Evolutionary conservation across 1,139 yeast species (phyloP).

Genomic region (Blastobotrys malaysiensis): DNA sequence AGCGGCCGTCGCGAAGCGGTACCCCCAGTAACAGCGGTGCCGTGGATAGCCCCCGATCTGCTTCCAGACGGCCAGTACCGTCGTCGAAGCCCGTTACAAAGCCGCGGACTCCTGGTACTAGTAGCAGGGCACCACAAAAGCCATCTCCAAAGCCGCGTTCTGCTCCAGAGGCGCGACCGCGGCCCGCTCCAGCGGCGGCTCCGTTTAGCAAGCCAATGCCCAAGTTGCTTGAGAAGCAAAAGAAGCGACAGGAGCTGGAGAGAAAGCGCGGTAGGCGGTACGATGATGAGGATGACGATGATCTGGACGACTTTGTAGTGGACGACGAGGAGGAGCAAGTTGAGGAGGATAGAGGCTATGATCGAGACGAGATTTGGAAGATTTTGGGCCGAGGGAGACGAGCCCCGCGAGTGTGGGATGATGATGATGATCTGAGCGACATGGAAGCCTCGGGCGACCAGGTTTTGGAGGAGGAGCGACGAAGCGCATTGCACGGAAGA

Average conservation of each 20-base stretch:
- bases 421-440: slow-evolving; percentile 60
- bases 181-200: slow-evolving; percentile 12
- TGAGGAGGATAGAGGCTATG: slow-evolving; percentile 44
- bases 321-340: slow-evolving; percentile 33
- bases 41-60: too few relatives aligned
- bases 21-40: background rate
- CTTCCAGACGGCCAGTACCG: too few relatives aligned
- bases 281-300: slow-evolving; percentile 28
- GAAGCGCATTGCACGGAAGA: slow-evolving; percentile 56
- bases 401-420: slow-evolving; percentile 38
- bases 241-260: slow-evolving; percentile 4
- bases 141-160: background rate
- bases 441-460: slow-evolving; percentile 96
- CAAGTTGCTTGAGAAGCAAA: slow-evolving; percentile 3
- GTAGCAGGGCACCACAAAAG: background rate
- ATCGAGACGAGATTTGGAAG: slow-evolving; percentile 85
- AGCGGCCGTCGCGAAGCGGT: background rate
- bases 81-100: too few relatives aligned
- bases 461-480: slow-evolving; percentile 70
- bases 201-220: slow-evolving; percentile 20
- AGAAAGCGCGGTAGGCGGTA: background rate
- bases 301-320: slow-evolving; percentile 35
- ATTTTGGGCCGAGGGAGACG: slow-evolving; percentile 66
- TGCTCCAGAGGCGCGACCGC: background rate
- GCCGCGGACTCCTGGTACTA: too few relatives aligned